Evolutionary conservation across 176 grass and related monocot genomes (phyloP).

Genomic region (Pharus latifolius): DNA sequence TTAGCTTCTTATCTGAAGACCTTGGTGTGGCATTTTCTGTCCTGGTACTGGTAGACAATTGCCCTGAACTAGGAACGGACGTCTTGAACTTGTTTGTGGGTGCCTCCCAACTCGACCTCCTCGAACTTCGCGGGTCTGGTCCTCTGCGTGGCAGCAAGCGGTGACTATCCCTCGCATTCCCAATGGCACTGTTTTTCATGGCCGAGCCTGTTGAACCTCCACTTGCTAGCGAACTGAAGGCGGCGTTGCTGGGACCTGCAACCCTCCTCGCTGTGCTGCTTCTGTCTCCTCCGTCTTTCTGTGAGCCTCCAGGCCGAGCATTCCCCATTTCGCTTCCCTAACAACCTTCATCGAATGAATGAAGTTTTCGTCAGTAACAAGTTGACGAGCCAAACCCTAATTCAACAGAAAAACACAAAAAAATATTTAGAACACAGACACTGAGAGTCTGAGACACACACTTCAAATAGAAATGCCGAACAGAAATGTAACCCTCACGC

Average conservation of each 20-base stretch:
- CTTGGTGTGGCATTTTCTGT: neutral
- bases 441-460: no score
- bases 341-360: neutral
- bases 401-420: neutral
- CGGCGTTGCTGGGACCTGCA: neutral
- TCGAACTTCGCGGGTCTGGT: neutral
- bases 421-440: no score
- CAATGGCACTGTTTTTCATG: neutral
- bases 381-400: no score
- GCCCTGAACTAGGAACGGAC: neutral
- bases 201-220: neutral
- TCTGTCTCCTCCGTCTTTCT: neutral
- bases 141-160: neutral
- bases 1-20: neutral
- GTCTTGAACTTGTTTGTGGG: neutral
- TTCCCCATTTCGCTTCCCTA: conserved; percentile 19
- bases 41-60: neutral
- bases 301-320: conserved; percentile 7
- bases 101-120: conserved; percentile 15
- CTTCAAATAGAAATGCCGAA: neutral
- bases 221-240: neutral
- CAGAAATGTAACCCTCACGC: neutral
- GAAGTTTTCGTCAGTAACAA: neutral
- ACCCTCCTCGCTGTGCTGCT: neutral
- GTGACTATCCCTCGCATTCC: neutral